phyloP scores from a whole-genome alignment of 31 red algal species.

The Asparagopsis taxiformis region DNA sequence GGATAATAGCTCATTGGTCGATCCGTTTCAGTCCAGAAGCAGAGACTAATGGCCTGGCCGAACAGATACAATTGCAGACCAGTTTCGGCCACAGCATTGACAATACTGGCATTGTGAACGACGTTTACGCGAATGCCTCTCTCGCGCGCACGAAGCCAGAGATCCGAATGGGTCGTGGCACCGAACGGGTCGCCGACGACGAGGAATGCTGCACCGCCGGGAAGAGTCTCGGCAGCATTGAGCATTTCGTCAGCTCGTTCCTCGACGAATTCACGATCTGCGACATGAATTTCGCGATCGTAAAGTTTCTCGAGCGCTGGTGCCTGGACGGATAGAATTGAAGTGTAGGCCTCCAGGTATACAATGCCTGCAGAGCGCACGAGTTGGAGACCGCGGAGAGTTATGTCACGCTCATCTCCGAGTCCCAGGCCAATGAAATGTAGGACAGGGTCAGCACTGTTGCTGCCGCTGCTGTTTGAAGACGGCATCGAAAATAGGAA shows the following conservation, averaged over 20 bases:
- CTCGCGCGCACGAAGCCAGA: slow-evolving; percentile 84
- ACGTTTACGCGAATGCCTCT: slow-evolving; percentile 54
- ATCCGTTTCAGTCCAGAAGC: slow-evolving; percentile 83
- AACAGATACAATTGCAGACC: slow-evolving; percentile 97
- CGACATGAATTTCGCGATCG: slow-evolving; percentile 59
- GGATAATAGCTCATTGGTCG: slow-evolving; percentile 81
- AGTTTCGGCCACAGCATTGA: slow-evolving; percentile 88
- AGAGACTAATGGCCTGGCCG: slow-evolving; percentile 86
- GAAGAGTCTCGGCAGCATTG: slow-evolving; percentile 20
- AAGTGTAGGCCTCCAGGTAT: slow-evolving; percentile 96
- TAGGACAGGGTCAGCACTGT: slow-evolving; percentile 55
- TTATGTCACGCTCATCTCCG: slow-evolving; percentile 94
- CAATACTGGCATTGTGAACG: slow-evolving; percentile 93
- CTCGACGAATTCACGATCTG: slow-evolving; percentile 96
- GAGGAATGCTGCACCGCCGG: slow-evolving; percentile 90
- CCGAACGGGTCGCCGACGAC: slow-evolving; percentile 97
- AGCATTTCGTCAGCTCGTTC: slow-evolving; percentile 75
- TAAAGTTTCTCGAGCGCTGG: slow-evolving; percentile 73
- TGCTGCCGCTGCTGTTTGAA: not conserved
- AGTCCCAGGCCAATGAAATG: slow-evolving; percentile 95
- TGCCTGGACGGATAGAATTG: slow-evolving; percentile 64
- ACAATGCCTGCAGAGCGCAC: slow-evolving; percentile 60
- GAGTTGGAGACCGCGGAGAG: slow-evolving; percentile 79
- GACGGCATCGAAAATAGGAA: no score
- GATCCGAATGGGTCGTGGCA: slow-evolving; percentile 96